Evolutionary conservation across 257 asterid species (phyloP).

Genomic region (Scutellaria baicalensis): DNA sequence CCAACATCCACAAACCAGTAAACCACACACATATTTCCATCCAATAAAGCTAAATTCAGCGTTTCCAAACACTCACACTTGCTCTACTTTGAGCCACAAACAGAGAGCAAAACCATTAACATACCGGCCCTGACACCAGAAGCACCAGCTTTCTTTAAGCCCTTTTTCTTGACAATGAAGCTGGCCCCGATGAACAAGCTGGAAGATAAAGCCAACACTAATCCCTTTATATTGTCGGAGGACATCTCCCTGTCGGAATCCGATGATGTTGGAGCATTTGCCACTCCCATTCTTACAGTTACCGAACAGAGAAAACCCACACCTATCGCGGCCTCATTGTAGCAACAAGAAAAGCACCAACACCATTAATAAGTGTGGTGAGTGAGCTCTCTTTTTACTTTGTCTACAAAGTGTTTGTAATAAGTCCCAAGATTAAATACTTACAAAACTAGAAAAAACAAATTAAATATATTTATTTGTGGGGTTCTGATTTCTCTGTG

Average conservation of each 20-base stretch:
- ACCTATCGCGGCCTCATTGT: constrained; percentile 21
- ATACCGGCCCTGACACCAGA: constrained; percentile 81
- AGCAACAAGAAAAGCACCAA: background rate
- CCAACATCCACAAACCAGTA: background rate
- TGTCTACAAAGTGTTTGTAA: background rate
- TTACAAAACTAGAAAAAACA: background rate
- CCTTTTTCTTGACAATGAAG: constrained; percentile 91
- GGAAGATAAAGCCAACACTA: constrained; percentile 75
- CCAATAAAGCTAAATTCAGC: background rate
- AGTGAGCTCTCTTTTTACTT: background rate
- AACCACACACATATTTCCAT: background rate
- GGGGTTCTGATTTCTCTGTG: background rate
- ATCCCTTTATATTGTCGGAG: constrained; percentile 70
- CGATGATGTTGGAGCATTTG: constrained; percentile 31
- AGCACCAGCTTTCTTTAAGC: constrained; percentile 82
- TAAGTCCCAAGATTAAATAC: background rate
- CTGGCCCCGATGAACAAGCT: constrained; percentile 80
- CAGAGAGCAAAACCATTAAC: background rate
- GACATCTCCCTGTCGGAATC: constrained; percentile 72
- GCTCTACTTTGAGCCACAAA: background rate
- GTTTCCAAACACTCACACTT: background rate
- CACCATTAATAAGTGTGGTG: background rate
- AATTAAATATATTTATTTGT: background rate
- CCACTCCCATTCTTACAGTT: constrained; percentile 24
- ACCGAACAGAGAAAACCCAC: background rate